These are phyloP conservation scores for Leptomonas pyrrhocoris DNA, from an alignment of 208 protist species.

Conservation along the genomic window DNA sequence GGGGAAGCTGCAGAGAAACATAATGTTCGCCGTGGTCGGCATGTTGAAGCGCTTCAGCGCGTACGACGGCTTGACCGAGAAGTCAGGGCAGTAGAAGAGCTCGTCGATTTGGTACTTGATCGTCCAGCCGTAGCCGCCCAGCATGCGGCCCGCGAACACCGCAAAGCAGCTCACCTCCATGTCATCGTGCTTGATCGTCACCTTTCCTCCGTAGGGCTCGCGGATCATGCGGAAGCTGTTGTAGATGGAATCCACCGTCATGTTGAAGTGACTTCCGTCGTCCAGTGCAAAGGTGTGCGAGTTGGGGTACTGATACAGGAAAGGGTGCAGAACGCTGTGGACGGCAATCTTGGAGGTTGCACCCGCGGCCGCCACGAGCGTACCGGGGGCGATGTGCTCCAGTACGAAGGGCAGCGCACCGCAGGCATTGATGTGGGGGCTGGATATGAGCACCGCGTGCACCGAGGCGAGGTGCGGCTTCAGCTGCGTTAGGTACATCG, in stretches of 20 bases:
- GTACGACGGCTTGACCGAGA: conserved; percentile 78
- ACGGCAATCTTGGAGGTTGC: conserved; percentile 83
- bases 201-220: conserved; percentile 81
- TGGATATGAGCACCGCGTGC: conserved; percentile 84
- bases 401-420: conserved; percentile 87
- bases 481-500: conserved; percentile 53
- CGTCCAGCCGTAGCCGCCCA: conserved; percentile 79
- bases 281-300: conserved; percentile 40
- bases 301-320: conserved; percentile 85
- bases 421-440: conserved; percentile 74
- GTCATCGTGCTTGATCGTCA: conserved; percentile 57
- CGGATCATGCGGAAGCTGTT: conserved; percentile 80
- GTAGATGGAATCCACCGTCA: conserved; percentile 86
- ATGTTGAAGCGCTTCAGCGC: conserved; percentile 70
- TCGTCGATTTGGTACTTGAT: conserved; percentile 91
- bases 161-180: conserved; percentile 70
- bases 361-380: conserved; percentile 61
- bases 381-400: conserved; percentile 63
- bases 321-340: conserved; percentile 75
- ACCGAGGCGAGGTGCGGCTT: conserved; percentile 49
- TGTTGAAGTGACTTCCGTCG: conserved; percentile 43
- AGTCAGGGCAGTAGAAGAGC: conserved; percentile 90
- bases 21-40: conserved; percentile 73
- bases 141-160: conserved; percentile 73
- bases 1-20: conserved; percentile 69